phyloP scores from a whole-genome alignment of 768 basidiomycete genomes.

The Scleroderma citrinum region DNA sequence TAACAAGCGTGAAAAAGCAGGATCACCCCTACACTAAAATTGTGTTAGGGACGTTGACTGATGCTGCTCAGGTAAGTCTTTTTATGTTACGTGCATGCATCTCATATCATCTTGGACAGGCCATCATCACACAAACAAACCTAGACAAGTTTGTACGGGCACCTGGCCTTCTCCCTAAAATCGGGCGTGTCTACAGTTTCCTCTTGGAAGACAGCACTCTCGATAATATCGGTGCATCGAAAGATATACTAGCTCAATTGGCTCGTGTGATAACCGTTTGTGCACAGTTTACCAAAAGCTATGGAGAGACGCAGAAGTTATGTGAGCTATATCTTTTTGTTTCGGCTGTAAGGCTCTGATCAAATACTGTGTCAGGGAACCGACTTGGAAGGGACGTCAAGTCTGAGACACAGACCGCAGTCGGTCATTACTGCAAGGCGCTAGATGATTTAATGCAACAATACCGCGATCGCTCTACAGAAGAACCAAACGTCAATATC shows the following conservation, averaged over 20 bases:
- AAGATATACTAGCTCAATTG: neutral
- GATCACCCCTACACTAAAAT: no score
- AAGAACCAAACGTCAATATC: neutral
- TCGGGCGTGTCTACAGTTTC: neutral
- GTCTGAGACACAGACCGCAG: neutral
- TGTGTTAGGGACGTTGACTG: neutral
- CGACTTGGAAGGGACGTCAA: neutral
- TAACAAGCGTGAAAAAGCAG: no score
- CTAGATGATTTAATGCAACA: neutral
- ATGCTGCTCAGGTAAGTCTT: neutral
- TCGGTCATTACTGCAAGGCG: neutral
- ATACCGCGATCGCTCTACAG: neutral
- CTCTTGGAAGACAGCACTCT: neutral
- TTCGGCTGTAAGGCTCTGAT: neutral
- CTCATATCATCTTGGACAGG: neutral
- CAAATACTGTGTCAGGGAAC: neutral
- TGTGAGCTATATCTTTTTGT: neutral
- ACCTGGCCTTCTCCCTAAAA: neutral
- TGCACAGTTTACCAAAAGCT: neutral
- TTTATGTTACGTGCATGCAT: neutral
- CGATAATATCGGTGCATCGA: neutral
- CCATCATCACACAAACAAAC: neutral
- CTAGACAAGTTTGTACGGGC: neutral
- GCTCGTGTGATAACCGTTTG: neutral
- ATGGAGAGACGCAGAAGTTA: neutral